phyloP scores from a whole-genome alignment of 352 stramenopile genomes.

The Elongisporangium senticosum region DNA sequence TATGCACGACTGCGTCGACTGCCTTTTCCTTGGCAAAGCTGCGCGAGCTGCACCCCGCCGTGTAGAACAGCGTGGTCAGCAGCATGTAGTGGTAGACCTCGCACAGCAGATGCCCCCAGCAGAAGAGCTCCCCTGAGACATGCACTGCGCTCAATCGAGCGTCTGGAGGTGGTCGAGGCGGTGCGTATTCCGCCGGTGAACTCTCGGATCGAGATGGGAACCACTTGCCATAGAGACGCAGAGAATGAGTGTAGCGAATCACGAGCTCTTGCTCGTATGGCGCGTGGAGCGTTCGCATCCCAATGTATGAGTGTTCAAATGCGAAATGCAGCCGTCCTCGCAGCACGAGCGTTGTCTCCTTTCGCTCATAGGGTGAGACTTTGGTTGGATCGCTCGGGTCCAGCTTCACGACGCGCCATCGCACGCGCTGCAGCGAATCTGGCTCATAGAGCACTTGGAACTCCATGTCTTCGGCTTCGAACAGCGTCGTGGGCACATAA shows the following conservation, averaged over 20 bases:
- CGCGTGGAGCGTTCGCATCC: not conserved
- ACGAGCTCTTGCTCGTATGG: constrained; percentile 8
- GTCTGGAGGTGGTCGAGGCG: not conserved
- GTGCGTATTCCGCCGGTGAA: not conserved
- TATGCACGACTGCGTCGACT: constrained; percentile 23
- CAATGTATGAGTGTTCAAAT: constrained; percentile 5
- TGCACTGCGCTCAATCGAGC: constrained; percentile 2
- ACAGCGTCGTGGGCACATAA: constrained; percentile 19
- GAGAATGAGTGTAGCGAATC: constrained; percentile 9
- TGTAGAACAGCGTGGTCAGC: constrained; percentile 58
- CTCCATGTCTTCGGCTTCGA: constrained; percentile 19
- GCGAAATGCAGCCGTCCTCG: constrained; percentile 10
- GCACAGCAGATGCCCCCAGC: constrained; percentile 58
- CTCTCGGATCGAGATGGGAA: constrained; percentile 7
- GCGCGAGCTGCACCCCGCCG: constrained; percentile 6
- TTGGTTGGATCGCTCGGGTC: not conserved
- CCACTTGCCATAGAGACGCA: constrained; percentile 7
- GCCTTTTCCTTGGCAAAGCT: constrained; percentile 14
- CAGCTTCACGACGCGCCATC: constrained; percentile 24
- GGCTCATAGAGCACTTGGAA: constrained; percentile 28
- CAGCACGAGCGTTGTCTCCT: constrained; percentile 6
- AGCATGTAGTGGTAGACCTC: constrained; percentile 70
- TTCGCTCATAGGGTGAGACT: constrained; percentile 1
- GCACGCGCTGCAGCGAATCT: constrained; percentile 19
- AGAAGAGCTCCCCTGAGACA: constrained; percentile 29